phyloP scores from a whole-genome alignment of 1,139 yeast species.

The Williopsis jadinii region DNA sequence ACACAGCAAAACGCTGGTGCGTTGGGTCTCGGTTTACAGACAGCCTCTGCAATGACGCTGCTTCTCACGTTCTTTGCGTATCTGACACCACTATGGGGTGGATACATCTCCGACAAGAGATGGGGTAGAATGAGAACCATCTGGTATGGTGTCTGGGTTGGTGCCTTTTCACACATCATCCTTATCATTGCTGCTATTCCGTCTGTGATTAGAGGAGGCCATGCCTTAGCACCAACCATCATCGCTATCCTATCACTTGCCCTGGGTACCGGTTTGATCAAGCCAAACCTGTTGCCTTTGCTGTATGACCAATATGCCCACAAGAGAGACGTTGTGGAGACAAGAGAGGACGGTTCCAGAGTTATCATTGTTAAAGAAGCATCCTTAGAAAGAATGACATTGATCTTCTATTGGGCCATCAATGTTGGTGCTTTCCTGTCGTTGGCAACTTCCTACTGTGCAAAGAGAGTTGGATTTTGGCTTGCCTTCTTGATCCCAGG shows the following conservation, averaged over 20 bases:
- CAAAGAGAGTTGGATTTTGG: constrained; percentile 69
- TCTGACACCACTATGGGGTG: constrained; percentile 73
- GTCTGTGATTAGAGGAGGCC: constrained; percentile 39
- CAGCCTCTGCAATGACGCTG: constrained; percentile 71
- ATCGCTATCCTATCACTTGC: constrained; percentile 64
- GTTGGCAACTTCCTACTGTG: constrained; percentile 70
- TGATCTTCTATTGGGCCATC: constrained; percentile 73
- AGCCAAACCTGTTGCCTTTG: constrained; percentile 70
- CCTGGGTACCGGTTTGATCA: constrained; percentile 77
- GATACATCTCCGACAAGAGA: constrained; percentile 67
- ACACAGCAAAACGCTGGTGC: constrained; percentile 46
- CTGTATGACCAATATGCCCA: constrained; percentile 69
- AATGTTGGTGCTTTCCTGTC: constrained; percentile 77
- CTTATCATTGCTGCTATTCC: constrained; percentile 72
- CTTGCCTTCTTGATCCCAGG: constrained; percentile 61
- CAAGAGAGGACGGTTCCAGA: constrained; percentile 51
- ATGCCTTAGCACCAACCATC: constrained; percentile 42
- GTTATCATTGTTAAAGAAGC: constrained; percentile 67
- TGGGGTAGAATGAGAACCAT: constrained; percentile 71
- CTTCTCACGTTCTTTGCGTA: constrained; percentile 82
- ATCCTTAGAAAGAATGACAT: constrained; percentile 68
- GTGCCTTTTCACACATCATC: constrained; percentile 55
- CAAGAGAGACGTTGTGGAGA: constrained; percentile 51
- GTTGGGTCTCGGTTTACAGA: constrained; percentile 50
- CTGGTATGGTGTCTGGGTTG: constrained; percentile 50